Evolutionary conservation across 495 filamentous ascomycete genomes (phyloP).

Genomic region (Baudoinia panamericana): DNA sequence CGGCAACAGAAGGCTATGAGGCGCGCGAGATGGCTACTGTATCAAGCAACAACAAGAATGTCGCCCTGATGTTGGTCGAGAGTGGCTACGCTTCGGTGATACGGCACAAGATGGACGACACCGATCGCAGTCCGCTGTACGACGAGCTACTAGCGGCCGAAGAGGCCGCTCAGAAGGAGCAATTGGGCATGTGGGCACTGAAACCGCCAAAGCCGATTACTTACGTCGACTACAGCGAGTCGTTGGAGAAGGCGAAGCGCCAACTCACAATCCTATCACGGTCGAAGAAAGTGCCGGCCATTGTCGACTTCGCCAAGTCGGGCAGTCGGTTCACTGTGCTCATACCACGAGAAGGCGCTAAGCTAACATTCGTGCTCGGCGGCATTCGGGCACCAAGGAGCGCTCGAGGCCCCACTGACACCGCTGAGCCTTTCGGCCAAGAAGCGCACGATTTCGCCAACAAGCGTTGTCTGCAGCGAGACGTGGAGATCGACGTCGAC

Average conservation of each 20-base stretch:
- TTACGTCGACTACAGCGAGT: conserved; percentile 84
- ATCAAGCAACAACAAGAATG: conserved; percentile 68
- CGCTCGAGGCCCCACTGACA: conserved; percentile 64
- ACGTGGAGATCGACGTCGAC: conserved; percentile 92
- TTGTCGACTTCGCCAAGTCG: conserved; percentile 96
- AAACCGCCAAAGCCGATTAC: conserved; percentile 69
- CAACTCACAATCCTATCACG: conserved; percentile 74
- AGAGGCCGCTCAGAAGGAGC: conserved; percentile 66
- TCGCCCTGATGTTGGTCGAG: conserved; percentile 72
- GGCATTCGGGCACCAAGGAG: conserved; percentile 88
- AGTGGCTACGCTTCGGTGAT: conserved; percentile 89
- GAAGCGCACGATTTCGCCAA: conserved; percentile 87
- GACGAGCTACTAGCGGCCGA: conserved; percentile 85
- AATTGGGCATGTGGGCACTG: conserved; percentile 85
- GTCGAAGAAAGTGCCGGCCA: conserved; percentile 80
- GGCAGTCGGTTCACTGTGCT: conserved; percentile 88
- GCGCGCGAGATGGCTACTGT: conserved; percentile 90
- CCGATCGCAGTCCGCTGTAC: conserved; percentile 83
- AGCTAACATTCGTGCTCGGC: conserved; percentile 87
- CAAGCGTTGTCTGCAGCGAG: conserved; percentile 77
- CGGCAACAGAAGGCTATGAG: conserved; percentile 81
- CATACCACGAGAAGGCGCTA: conserved; percentile 83
- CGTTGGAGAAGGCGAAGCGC: conserved; percentile 84
- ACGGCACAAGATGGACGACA: conserved; percentile 81
- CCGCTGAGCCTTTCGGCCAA: conserved; percentile 84